Base-by-base conservation (phyloP, 345 rosid species). In the Balakata baccata region DNA sequence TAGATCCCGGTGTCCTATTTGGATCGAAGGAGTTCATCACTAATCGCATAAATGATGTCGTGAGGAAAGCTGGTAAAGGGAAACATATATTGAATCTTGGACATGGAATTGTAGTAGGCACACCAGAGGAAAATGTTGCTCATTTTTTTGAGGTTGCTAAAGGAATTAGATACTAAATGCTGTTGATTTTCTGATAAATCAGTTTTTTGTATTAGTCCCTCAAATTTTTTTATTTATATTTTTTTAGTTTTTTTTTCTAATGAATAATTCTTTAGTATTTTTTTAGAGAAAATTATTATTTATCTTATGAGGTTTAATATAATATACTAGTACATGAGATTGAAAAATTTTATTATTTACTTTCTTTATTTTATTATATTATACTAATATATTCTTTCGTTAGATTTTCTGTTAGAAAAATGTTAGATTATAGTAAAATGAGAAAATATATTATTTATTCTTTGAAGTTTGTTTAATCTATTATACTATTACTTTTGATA, bases 41-140 rank as follows among this genome's bases (percentile, higher is more conserved):
- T 18, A 74, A 82, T 66, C 77, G 99, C 83, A 93, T 95, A 85
- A 78, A 85, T 22, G 99, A 90, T 70, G 92, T 96, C 0, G 99
- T 95, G 76, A 86, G 77, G 73, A 95, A 95, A 85, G 99, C 98
- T 38, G 97, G 98, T 34, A 89, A 81, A 76, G 88, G 87, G 37
- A 95, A 95, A 63, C 99, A 95, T 71, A 88, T 92, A 72, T 72
- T 95, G 80, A 92, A 95, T 75, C 96, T 95, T 50, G 97, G 99
- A 18, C 99, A 95, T 77, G 98, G 98, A 70, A 95, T 93, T 75
- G 85, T 85, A 75, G 96, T 89, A 37, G 99, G 99, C 67, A 92
- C 98, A 11, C 99, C 94, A 0, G 99, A 96, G 78, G 97, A 90
- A 77, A 93, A 91, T 51, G 98, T 90, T 77, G 97, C 98, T 77